Evolutionary conservation across 2,329 filamentous ascomycete species (phyloP), one percentile per base, ranked within the genome.

Genomic region (Teratosphaeria nubilosa): DNA sequence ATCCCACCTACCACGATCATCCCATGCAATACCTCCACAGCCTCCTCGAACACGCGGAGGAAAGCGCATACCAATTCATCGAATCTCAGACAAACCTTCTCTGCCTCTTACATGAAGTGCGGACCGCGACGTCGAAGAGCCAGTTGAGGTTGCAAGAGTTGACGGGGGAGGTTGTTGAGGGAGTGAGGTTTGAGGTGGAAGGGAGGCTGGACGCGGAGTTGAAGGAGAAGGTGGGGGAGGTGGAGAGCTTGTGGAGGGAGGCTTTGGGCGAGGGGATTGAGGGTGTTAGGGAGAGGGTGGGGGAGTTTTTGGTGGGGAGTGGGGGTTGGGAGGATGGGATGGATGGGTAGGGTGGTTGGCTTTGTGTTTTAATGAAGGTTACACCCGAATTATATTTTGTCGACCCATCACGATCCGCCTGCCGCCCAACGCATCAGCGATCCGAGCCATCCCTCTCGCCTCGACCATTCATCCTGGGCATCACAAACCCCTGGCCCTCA

Each of bases 11-110:
- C 71, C 80, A 82, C 63, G 77, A 83, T 1, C 89, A 90, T 68
- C 94, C 94, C 11, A 75, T 96, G 69, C 90, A 96, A 73, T 97
- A 99, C 71, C 80, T 99, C 0, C 94, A 91, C 72, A 87, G 85
- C 53, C 77, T 97, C 25, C 79, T 99, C 9, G 82, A 86, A 5
- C 92, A 97, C 68, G 87, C 91, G 0, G 90, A 95, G 71, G 95
- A 94, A 76, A 91, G 87, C 66, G 92, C 90, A 9, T 95, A 96
- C 69, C 94, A 97, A 72, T 97, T 96, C 74, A 96, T 97, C 68
- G 94, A 97, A 76, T 88, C 86, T 6, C 92, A 97, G 76, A 92
- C 85, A 31, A 96, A 96, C 69, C 78, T 96, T 34, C 79, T 96
- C 25, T 97, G 92, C 68, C 78, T 97, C 41, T 75, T 96, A 58